Base-by-base conservation (phyloP, 2,329 filamentous ascomycete species). In the Orbilia brochopaga region DNA sequence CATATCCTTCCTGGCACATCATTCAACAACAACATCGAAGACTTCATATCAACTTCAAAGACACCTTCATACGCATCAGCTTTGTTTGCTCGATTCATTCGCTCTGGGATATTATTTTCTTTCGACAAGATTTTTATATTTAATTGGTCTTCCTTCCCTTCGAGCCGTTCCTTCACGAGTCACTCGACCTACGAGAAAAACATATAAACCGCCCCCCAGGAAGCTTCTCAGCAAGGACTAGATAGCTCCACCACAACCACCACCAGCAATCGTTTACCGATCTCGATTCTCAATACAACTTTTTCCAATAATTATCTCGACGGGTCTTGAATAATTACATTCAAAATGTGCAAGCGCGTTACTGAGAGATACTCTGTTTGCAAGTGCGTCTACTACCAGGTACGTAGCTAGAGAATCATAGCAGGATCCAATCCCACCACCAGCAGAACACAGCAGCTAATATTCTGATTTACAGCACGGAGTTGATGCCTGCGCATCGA, bases 321-420 rank as follows among this genome's bases (percentile, higher is more conserved):
- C 57, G 65, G 48, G 52, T 42, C 70, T 66, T 54, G 77, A 52
- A 42, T 13, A 62, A 44, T 46, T n/a, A n/a, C 52, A 17, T 35
- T 69, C 79, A 83, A 76, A 73, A 96, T 96, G 92, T 96, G 92
- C 78, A 92, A 91, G 78, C 90, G 92, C 81, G 81, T 96, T 73
- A 83, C 93, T 76, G 92, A 96, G 80, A 85, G 90, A 69, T 96
- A 92, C 83, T 88, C 91, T 62, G 90, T 89, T 63, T 96, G 92
- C 84, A 86, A 87, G 74, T 96, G 92, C 81, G 84, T 93, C 76
- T 95, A 96, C 83, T 91, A 93, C 83, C 85, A 88, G 52, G 64
- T 69, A 52, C 37, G 62, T 27, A 53, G 32, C 30, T 65, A 11
- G 53, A 55, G 8, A n/a, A 27, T 32, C 8, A 19, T 62, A 44